These are phyloP conservation scores for Whalleya microplaca DNA, from an alignment of 2,329 filamentous ascomycete genomes.

Conservation along the genomic window DNA sequence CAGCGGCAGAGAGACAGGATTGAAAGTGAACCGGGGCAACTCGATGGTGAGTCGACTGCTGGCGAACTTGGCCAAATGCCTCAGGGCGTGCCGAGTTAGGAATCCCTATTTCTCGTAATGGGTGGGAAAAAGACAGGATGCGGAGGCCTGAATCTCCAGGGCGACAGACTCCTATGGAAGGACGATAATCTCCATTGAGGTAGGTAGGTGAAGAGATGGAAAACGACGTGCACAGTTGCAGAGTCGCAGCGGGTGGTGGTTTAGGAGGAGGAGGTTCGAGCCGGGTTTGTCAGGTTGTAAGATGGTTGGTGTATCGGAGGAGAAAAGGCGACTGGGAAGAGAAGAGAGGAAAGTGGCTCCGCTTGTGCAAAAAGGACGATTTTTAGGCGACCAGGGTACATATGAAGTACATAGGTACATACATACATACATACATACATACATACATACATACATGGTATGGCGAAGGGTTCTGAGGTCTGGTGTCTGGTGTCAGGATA, in stretches of 20 bases:
- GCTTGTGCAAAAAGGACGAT: background rate
- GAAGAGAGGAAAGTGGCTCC: slow-evolving; percentile 23
- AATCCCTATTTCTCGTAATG: slow-evolving; percentile 13
- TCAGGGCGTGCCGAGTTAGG: slow-evolving; percentile 28
- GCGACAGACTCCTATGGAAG: slow-evolving; percentile 35
- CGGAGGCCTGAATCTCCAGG: slow-evolving; percentile 40
- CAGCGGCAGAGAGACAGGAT: slow-evolving; percentile 22
- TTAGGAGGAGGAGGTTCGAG: slow-evolving; percentile 22
- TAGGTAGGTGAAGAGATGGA: slow-evolving; percentile 25
- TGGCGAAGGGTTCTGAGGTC: too few relatives aligned
- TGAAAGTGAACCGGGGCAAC: slow-evolving; percentile 24
- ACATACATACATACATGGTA: background rate
- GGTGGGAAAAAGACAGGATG: slow-evolving; percentile 16
- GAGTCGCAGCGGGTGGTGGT: slow-evolving; percentile 10
- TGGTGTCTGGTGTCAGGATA: background rate
- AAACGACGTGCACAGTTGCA: too few relatives aligned
- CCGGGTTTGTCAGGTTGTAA: slow-evolving; percentile 27
- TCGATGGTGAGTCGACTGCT: slow-evolving; percentile 31
- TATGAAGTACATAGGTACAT: too few relatives aligned
- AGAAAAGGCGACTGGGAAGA: slow-evolving; percentile 20
- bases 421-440: too few relatives aligned
- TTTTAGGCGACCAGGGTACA: background rate
- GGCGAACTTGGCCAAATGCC: slow-evolving; percentile 35
- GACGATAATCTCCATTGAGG: slow-evolving; percentile 36
- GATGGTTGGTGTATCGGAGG: slow-evolving; percentile 29